A percentile compares a stretch with the other conserved stretches of the same genome.
Evolutionary conservation across 1,284 basidiomycete species (phyloP).

Genomic region (Boletellus deceptivus): DNA sequence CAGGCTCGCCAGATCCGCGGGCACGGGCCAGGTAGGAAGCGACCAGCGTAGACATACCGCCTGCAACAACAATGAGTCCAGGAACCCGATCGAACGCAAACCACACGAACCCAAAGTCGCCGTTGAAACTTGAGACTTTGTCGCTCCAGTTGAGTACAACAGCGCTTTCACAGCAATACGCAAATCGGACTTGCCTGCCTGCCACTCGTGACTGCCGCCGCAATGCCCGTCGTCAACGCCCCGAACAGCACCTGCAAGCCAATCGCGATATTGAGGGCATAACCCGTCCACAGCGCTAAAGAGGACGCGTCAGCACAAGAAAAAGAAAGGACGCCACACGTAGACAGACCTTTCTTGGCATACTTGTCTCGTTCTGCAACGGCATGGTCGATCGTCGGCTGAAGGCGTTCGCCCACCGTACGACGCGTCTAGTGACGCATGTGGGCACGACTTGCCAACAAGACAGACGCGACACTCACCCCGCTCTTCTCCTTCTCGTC

Average conservation of each 20-base stretch:
- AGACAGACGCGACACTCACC: slow-evolving; percentile 10
- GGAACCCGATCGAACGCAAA: neutral
- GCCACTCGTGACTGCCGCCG: slow-evolving; percentile 44
- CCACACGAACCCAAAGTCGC: slow-evolving; percentile 24
- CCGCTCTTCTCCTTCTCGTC: slow-evolving; percentile 22
- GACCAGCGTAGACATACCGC: slow-evolving; percentile 60
- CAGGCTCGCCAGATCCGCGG: slow-evolving; percentile 66
- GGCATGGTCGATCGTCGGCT: slow-evolving; percentile 45
- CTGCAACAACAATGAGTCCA: slow-evolving; percentile 27
- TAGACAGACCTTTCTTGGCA: slow-evolving; percentile 33
- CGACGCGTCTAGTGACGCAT: slow-evolving; percentile 21
- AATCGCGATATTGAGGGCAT: slow-evolving; percentile 53
- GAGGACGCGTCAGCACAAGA: neutral
- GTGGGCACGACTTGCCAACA: neutral
- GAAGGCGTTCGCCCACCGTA: slow-evolving; percentile 43
- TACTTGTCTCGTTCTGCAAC: slow-evolving; percentile 40
- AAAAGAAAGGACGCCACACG: neutral
- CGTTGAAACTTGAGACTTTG: slow-evolving; percentile 26
- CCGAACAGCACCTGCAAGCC: slow-evolving; percentile 61
- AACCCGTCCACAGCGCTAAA: slow-evolving; percentile 48
- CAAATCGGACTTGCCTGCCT: slow-evolving; percentile 32
- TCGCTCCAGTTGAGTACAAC: neutral
- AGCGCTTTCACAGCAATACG: neutral
- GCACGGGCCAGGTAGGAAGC: slow-evolving; percentile 69
- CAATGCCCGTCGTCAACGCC: slow-evolving; percentile 63